Evolutionary conservation across 2,329 filamentous ascomycete species (phyloP), one percentile per base, ranked within the genome.

Genomic region (Thelonectria blattea): DNA sequence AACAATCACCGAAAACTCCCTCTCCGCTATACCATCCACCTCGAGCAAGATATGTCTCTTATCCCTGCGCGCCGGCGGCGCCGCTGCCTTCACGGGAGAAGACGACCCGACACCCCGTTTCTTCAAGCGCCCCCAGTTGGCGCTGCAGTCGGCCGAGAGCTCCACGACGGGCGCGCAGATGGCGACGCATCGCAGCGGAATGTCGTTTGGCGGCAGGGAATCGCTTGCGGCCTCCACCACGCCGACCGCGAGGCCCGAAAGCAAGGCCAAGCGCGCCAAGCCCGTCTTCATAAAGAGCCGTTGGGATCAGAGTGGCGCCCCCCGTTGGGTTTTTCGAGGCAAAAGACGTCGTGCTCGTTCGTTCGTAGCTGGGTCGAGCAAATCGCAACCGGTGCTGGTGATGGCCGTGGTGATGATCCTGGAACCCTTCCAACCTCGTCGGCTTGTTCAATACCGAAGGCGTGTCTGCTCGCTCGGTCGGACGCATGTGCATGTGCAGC

Each of bases 131-230:
- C 65, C 61, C 42, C 66, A 58, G 52, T 71, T 66, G 9, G 69
- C 56, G 62, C 72, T 71, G 70, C 78, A 80, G 46, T 73, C 72
- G 10, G 68, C 68, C 32, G 75, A 75, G n/a, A 80, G 66, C 67
- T 80, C 78, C 57, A 80, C 76, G 50, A 80, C 74, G 52, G 78
- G 78, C 5, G 77, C 77, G 68, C 78, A 80, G 52, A 80, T 79
- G 41, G 73, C 74, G 37, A 76, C 76, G 59, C 78, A 80, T 53
- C 71, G 68, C 20, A 78, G 58, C 32, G 78, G 78, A 15, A 80
- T 74, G 24, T 77, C 73, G 20, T 75, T 68, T 12, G 73, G 68
- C 17, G 70, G 71, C 37, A 80, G 67, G 30, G 71, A 71, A 34
- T 75, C 72, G 24, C 72, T 71, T 9, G 63, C 53, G 39, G 67